Conservation (phyloP, 441 rosid genomes). For the Biscutella auriculata region DNA sequence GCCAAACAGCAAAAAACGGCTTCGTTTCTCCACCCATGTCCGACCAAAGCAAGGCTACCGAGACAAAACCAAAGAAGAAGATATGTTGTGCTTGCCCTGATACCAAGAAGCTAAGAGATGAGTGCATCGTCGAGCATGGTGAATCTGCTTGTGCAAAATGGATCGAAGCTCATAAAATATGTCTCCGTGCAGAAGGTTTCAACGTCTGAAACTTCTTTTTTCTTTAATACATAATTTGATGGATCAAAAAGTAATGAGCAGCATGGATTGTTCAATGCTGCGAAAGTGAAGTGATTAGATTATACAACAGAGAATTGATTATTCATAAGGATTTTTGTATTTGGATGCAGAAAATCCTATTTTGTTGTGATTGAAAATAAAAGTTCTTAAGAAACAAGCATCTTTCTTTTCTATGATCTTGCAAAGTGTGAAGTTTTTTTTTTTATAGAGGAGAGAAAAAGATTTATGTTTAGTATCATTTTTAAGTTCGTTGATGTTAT, state of each 20-base stretch:
- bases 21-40: constrained; percentile 25
- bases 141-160: constrained; percentile 81
- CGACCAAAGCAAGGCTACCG: constrained; percentile 38
- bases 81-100: constrained; percentile 96
- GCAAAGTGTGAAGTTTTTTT: not conserved
- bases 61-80: constrained; percentile 77
- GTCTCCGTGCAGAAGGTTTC: constrained; percentile 87
- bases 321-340: not conserved
- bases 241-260: constrained; percentile 13
- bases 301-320: not conserved
- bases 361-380: not conserved
- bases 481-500: too few species aligned
- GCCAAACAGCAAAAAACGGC: constrained; percentile 32
- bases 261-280: constrained; percentile 3
- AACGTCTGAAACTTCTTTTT: constrained; percentile 36
- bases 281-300: not conserved
- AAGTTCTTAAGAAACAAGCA: not conserved
- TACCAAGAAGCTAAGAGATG: constrained; percentile 79
- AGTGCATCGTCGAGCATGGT: constrained; percentile 77
- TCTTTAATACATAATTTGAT: constrained; percentile 6
- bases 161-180: constrained; percentile 78
- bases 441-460: not conserved
- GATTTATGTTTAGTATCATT: too few species aligned
- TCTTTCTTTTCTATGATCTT: not conserved
- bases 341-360: constrained; percentile 10